Evolutionary conservation across 176 grass and related monocot species (phyloP).

Genomic region (Phoenix roebelenii): DNA sequence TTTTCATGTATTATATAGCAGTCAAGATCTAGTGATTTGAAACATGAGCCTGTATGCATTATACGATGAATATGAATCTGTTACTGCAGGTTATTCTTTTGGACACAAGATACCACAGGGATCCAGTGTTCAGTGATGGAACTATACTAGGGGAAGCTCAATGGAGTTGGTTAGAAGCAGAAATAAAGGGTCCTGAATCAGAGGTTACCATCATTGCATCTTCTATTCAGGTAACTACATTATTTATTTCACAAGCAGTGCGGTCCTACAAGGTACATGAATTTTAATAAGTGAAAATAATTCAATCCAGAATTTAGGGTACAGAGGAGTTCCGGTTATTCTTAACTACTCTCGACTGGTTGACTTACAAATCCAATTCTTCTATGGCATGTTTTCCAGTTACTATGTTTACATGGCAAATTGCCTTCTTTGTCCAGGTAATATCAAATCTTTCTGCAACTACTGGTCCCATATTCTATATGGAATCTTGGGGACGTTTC

Average conservation of each 20-base stretch:
- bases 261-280: too few species aligned
- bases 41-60: too few species aligned
- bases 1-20: too few species aligned
- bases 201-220: conserved; percentile 89
- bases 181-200: conserved; percentile 61
- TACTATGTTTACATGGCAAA: not conserved
- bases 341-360: too few species aligned
- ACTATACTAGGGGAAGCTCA: conserved; percentile 81
- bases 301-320: too few species aligned
- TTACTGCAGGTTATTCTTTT: conserved; percentile 69
- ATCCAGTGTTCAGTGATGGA: conserved; percentile 72
- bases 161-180: conserved; percentile 81
- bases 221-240: conserved; percentile 68
- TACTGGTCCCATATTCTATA: conserved; percentile 56
- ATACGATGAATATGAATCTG: too few species aligned
- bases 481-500: conserved; percentile 79
- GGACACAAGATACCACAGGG: conserved; percentile 96
- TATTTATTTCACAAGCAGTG: not conserved
- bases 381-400: too few species aligned
- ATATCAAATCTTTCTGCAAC: conserved; percentile 90
- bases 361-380: too few species aligned
- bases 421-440: conserved; percentile 38
- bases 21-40: too few species aligned
- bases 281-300: too few species aligned
- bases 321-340: too few species aligned